A percentile compares a stretch with the other conserved stretches of the same genome.
These are phyloP conservation scores for Candolleomyces eurysporus DNA, from an alignment of 768 basidiomycete genomes.

Conservation along the genomic window DNA sequence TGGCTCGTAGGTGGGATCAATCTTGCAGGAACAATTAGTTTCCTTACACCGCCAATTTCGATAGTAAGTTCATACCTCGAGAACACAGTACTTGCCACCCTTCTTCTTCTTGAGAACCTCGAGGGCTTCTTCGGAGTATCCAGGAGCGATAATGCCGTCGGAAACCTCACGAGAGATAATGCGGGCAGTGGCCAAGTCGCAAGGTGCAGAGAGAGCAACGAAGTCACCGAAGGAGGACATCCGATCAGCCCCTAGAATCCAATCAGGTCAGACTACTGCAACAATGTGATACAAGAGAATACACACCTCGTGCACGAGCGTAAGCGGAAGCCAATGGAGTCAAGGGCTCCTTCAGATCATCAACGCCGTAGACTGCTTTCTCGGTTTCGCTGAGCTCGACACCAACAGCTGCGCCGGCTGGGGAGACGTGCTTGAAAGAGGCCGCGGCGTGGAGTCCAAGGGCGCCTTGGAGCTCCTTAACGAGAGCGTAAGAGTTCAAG, in stretches of 20 bases:
- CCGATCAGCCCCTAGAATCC: slow-evolving; percentile 77
- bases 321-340: slow-evolving; percentile 91
- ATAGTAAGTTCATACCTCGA: slow-evolving; percentile 60
- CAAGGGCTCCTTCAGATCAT: slow-evolving; percentile 87
- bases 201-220: slow-evolving; percentile 89
- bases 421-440: slow-evolving; percentile 99
- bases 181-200: slow-evolving; percentile 91
- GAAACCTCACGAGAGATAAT: slow-evolving; percentile 99
- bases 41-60: background rate
- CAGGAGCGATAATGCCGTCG: slow-evolving; percentile 96
- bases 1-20: slow-evolving; percentile 83
- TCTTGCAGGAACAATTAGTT: slow-evolving; percentile 44
- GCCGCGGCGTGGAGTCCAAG: slow-evolving; percentile 92
- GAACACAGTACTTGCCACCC: slow-evolving; percentile 96
- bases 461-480: slow-evolving; percentile 88
- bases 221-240: slow-evolving; percentile 99
- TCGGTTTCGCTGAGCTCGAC: slow-evolving; percentile 78
- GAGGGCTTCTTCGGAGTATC: slow-evolving; percentile 83
- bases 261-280: slow-evolving; percentile 1
- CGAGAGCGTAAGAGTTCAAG: slow-evolving; percentile 94
- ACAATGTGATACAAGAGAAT: background rate
- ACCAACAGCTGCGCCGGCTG: slow-evolving; percentile 94
- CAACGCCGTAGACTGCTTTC: slow-evolving; percentile 94
- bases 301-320: slow-evolving; percentile 87
- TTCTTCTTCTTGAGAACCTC: slow-evolving; percentile 95